Evolutionary conservation across 2,329 filamentous ascomycete species (phyloP), one percentile per base, ranked within the genome.

Genomic region (Geosmithia putterillii): DNA sequence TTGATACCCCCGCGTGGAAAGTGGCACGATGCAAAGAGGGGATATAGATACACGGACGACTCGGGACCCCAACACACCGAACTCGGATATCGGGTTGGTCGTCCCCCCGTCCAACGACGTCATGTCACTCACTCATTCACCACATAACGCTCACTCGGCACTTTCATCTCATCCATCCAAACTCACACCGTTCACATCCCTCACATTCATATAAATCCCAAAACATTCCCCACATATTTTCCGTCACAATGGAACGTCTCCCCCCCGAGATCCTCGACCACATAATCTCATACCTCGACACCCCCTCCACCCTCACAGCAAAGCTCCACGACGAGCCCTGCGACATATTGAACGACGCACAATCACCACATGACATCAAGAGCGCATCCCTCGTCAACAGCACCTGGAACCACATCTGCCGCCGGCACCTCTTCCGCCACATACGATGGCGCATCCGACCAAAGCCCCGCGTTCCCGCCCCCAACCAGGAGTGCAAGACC

Each of bases 351-450:
- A n/a, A 40, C 22, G 38, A 12, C 38, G 10, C 19, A 22, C 15
- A 12, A 6, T 18, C 38, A 7, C 21, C 38, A 5, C 7, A 7
- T 7, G 38, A 40, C 20, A 62, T 84, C 37, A 85, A 85, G 57
- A 59, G 64, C 38, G 52, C 71, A 1, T 78, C 79, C 1, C 54
- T 64, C 5, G 70, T 78, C 12, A 77, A 68, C 28, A 70, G 59
- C 22, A 57, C 63, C 37, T 77, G 80, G 66, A 70, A 73, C 36
- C 57, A 61, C 17, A 61, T 74, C 9, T 61, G 65, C 0, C 61
- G 76, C 7, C 76, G 73, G 0, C 43, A 63, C 1, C 70, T 86
- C 4, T 86, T 83, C 61, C 67, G 67, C 32, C 64, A 81, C 56
- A 61, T 66, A 14, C 45, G 64, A 17, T 73, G 69, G 69, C 52